phyloP scores from a whole-genome alignment of 352 stramenopile species.

The Pythium folliculosum region DNA sequence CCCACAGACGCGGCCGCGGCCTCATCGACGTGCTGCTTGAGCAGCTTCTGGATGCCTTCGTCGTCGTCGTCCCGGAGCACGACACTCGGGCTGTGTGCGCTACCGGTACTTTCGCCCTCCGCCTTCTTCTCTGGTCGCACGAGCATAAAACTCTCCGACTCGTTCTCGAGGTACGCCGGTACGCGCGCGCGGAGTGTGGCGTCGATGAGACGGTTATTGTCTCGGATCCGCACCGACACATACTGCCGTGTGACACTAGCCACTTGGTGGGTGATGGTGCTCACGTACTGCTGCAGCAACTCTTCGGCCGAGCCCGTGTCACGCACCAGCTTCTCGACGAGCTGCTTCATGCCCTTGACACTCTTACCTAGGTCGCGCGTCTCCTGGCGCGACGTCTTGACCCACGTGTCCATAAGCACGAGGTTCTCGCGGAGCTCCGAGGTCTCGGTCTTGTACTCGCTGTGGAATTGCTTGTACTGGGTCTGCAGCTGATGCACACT shows the following conservation, averaged over 20 bases:
- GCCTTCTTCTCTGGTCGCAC: slow-evolving; percentile 57
- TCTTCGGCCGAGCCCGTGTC: slow-evolving; percentile 69
- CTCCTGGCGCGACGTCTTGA: slow-evolving; percentile 45
- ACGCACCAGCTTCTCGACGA: slow-evolving; percentile 78
- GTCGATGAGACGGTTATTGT: slow-evolving; percentile 82
- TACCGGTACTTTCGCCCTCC: slow-evolving; percentile 13
- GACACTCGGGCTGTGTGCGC: neutral
- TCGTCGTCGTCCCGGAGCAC: slow-evolving; percentile 26
- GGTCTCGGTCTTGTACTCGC: slow-evolving; percentile 39
- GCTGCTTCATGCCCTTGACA: slow-evolving; percentile 61
- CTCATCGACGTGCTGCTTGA: slow-evolving; percentile 14
- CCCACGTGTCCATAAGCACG: slow-evolving; percentile 44
- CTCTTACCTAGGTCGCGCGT: slow-evolving; percentile 47
- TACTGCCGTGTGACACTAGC: slow-evolving; percentile 81
- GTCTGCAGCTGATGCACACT: slow-evolving; percentile 39
- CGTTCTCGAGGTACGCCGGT: slow-evolving; percentile 65
- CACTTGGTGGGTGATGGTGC: slow-evolving; percentile 83
- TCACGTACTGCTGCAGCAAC: slow-evolving; percentile 81
- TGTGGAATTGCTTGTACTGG: slow-evolving; percentile 43
- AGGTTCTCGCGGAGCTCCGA: slow-evolving; percentile 41
- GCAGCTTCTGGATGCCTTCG: slow-evolving; percentile 18
- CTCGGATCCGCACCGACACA: slow-evolving; percentile 74
- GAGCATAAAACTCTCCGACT: slow-evolving; percentile 69
- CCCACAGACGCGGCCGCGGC: neutral
- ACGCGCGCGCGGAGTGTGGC: slow-evolving; percentile 70